Percentiles rank a stretch among this genome's conserved stretches.
Conservation (phyloP, 495 filamentous ascomycete species). For the Aspergillus incahuasiensis region DNA sequence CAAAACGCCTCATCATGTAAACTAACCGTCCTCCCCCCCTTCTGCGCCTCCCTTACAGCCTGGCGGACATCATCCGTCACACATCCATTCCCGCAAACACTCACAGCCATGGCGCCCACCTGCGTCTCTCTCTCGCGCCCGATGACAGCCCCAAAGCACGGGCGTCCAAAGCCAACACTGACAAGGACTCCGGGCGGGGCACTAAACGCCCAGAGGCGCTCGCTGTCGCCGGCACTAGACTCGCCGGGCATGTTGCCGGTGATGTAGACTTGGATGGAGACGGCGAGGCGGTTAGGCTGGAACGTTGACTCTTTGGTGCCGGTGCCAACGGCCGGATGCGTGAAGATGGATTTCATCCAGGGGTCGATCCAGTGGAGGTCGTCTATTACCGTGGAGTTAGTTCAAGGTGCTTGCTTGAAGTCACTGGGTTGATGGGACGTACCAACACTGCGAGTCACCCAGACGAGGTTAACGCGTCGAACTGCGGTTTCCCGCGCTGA, state of each 20-base stretch:
- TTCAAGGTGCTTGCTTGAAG: neutral
- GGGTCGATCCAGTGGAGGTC: conserved; percentile 42
- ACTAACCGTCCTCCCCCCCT: conserved; percentile 29
- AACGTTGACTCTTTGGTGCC: conserved; percentile 30
- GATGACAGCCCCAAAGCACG: conserved; percentile 30
- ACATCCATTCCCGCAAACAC: conserved; percentile 41
- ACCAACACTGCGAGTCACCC: conserved; percentile 42
- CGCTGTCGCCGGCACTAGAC: conserved; percentile 18
- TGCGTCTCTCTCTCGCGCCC: conserved; percentile 34
- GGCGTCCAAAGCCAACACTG: conserved; percentile 30
- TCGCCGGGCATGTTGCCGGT: conserved; percentile 26
- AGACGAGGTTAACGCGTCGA: conserved; percentile 37
- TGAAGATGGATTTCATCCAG: conserved; percentile 40
- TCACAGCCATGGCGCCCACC: conserved; percentile 42
- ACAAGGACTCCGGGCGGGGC: conserved; percentile 29
- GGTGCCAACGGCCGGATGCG: conserved; percentile 31
- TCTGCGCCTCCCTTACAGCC: conserved; percentile 34
- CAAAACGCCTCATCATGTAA: conserved; percentile 43
- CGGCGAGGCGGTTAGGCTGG: conserved; percentile 26
- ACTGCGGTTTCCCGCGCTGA: conserved; percentile 36
- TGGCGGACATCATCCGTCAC: conserved; percentile 43
- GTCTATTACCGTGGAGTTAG: conserved; percentile 22
- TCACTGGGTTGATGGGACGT: neutral
- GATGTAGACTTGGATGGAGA: conserved; percentile 35
- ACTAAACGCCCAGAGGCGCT: conserved; percentile 29